phyloP scores from a whole-genome alignment of 2,329 filamentous ascomycete genomes.

The Phaeophleospora eucalypticola region DNA sequence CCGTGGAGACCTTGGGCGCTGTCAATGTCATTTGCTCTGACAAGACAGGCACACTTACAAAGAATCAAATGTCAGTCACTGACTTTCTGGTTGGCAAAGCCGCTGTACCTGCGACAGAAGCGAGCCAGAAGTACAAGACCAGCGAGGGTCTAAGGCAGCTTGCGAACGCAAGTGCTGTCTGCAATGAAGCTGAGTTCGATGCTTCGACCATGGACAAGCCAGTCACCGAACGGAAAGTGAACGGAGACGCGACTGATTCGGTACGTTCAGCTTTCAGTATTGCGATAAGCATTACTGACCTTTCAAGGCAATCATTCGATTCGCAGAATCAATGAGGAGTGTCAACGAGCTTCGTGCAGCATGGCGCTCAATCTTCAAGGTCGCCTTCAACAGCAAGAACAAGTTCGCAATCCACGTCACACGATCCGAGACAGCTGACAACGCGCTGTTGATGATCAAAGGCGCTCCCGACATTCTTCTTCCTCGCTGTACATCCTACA shows the following conservation, averaged over 20 bases:
- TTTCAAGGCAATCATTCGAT: conserved; percentile 68
- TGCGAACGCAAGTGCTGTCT: conserved; percentile 60
- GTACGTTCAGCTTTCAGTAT: no score
- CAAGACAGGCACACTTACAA: conserved; percentile 68
- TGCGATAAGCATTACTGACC: no score
- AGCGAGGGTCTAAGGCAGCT: conserved; percentile 52
- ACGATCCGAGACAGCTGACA: conserved; percentile 32
- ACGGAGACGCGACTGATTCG: conserved; percentile 73
- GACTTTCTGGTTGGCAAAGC: conserved; percentile 59
- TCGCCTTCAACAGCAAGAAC: conserved; percentile 75
- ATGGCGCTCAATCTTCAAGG: conserved; percentile 64
- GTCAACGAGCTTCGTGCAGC: conserved; percentile 57
- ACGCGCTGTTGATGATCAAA: conserved; percentile 65
- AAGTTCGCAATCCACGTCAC: conserved; percentile 73
- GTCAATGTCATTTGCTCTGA: conserved; percentile 73
- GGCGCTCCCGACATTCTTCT: conserved; percentile 73
- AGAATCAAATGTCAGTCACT: conserved; percentile 49
- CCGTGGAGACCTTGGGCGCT: conserved; percentile 69
- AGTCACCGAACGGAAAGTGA: conserved; percentile 59
- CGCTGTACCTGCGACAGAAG: conserved; percentile 48
- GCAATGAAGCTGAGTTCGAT: conserved; percentile 74
- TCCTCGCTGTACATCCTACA: conserved; percentile 55
- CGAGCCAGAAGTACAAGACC: conserved; percentile 40
- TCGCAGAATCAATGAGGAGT: conserved; percentile 61
- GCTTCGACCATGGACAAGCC: conserved; percentile 58